Evolutionary conservation across 768 basidiomycete species (phyloP).

Genomic region (Termitomyces sp.): DNA sequence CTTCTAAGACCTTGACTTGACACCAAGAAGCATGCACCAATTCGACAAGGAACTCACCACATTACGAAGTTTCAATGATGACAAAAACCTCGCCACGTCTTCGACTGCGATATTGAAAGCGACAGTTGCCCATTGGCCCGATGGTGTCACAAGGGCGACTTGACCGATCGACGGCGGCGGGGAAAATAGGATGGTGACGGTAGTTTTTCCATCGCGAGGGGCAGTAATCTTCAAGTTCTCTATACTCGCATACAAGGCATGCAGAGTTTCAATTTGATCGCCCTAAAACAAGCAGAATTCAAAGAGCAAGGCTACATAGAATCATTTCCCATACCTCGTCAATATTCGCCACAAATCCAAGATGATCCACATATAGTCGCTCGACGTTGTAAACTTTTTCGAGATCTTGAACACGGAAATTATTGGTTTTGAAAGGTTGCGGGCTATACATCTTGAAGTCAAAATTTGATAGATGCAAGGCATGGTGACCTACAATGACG

Average conservation of each 20-base stretch:
- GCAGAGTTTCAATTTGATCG: conserved; percentile 47
- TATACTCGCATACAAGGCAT: conserved; percentile 35
- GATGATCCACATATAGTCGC: conserved; percentile 48
- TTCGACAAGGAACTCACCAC: conserved; percentile 33
- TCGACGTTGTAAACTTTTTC: conserved; percentile 30
- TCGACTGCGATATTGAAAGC: conserved; percentile 33
- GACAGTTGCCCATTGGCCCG: conserved; percentile 20
- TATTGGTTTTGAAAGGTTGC: conserved; percentile 47
- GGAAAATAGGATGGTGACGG: conserved; percentile 26
- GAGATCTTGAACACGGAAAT: conserved; percentile 31
- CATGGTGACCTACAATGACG: conserved; percentile 40
- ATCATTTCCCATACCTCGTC: conserved; percentile 24
- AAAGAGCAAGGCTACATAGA: neutral
- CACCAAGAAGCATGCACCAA: neutral
- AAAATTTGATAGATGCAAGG: neutral
- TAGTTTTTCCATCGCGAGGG: conserved; percentile 18
- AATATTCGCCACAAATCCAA: conserved; percentile 47
- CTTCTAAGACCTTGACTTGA: conserved; percentile 2
- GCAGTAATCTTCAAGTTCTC: conserved; percentile 19
- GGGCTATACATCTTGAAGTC: conserved; percentile 34
- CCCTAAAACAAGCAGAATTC: conserved; percentile 17
- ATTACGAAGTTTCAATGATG: conserved; percentile 37
- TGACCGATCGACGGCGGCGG: conserved; percentile 36
- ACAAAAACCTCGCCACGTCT: conserved; percentile 32
- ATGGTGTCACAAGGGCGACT: conserved; percentile 15